Evolutionary conservation across 179 eudicot species (phyloP).

Genomic region (Drosera spatulata): DNA sequence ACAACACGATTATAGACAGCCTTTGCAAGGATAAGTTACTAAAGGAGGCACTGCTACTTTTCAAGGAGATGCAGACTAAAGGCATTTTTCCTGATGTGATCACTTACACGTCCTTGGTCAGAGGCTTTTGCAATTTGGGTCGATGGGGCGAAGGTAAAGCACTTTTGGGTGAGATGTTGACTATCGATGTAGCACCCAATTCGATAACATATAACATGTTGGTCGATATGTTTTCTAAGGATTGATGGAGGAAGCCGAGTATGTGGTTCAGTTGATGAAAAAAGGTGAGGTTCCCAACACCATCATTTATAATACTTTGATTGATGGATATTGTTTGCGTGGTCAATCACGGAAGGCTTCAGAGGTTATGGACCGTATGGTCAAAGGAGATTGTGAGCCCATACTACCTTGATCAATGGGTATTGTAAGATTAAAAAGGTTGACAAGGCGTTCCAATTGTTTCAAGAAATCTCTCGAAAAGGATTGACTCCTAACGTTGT

Average conservation of each 20-base stretch:
- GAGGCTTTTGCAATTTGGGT: too few species aligned
- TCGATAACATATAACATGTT: conserved; percentile 15
- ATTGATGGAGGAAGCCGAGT: conserved; percentile 11
- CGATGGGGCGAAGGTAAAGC: too few species aligned
- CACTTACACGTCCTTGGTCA: too few species aligned
- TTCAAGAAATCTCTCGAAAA: background rate
- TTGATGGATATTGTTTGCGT: too few species aligned
- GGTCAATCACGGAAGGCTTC: conserved; percentile 15
- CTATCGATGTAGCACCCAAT: too few species aligned
- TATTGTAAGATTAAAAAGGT: too few species aligned
- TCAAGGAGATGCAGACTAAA: conserved; percentile 3
- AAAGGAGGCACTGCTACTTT: background rate
- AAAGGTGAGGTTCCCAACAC: conserved; percentile 17
- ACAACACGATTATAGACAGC: too few species aligned
- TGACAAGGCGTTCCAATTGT: background rate
- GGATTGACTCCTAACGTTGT: background rate
- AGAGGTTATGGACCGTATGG: conserved; percentile 14
- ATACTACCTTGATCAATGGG: too few species aligned
- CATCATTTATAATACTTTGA: conserved; percentile 4
- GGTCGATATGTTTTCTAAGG: conserved; percentile 19
- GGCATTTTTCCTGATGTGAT: too few species aligned
- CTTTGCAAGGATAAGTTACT: conserved; percentile 1
- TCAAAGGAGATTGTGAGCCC: conserved; percentile 12
- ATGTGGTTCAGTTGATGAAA: conserved; percentile 20
- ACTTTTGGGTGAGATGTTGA: too few species aligned